Evolutionary conservation across 352 stramenopile species (phyloP).

Genomic region (Phytophthora tubulina): DNA sequence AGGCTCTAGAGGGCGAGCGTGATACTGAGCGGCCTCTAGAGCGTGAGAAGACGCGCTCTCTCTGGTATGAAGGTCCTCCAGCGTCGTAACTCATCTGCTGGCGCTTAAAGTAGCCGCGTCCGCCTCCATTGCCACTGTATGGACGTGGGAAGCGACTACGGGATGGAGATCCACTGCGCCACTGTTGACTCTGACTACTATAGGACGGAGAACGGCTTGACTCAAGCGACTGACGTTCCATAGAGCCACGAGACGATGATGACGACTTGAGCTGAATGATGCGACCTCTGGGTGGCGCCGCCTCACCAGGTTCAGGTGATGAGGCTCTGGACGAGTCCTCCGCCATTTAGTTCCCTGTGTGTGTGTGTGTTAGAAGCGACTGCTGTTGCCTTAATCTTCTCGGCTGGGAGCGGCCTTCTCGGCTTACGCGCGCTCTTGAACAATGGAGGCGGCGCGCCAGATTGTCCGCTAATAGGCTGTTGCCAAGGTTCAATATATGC

Average conservation of each 20-base stretch:
- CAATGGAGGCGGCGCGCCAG: slow-evolving; percentile 11
- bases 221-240: slow-evolving; percentile 35
- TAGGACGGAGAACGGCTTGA: slow-evolving; percentile 19
- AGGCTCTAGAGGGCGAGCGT: slow-evolving; percentile 55
- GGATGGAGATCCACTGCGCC: slow-evolving; percentile 29
- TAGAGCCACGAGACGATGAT: slow-evolving; percentile 23
- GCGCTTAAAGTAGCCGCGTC: slow-evolving; percentile 45
- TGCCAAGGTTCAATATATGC: slow-evolving; percentile 17
- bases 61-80: slow-evolving; percentile 27
- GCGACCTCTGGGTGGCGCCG: slow-evolving; percentile 17
- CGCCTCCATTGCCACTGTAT: slow-evolving; percentile 25
- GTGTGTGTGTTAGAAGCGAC: too few relatives aligned
- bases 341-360: slow-evolving; percentile 22
- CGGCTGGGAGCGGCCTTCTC: slow-evolving; percentile 11
- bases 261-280: slow-evolving; percentile 41
- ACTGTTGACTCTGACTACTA: slow-evolving; percentile 27
- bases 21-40: slow-evolving; percentile 63
- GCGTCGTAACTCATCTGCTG: slow-evolving; percentile 32
- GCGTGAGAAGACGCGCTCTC: slow-evolving; percentile 51
- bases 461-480: slow-evolving; percentile 7
- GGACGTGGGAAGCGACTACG: slow-evolving; percentile 32
- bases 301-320: slow-evolving; percentile 37
- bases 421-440: slow-evolving; percentile 19
- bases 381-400: background rate
- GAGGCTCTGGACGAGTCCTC: slow-evolving; percentile 41